Conservation (phyloP, 371 early-diverging fungal species). For the Basidiobolus heterosporus region DNA sequence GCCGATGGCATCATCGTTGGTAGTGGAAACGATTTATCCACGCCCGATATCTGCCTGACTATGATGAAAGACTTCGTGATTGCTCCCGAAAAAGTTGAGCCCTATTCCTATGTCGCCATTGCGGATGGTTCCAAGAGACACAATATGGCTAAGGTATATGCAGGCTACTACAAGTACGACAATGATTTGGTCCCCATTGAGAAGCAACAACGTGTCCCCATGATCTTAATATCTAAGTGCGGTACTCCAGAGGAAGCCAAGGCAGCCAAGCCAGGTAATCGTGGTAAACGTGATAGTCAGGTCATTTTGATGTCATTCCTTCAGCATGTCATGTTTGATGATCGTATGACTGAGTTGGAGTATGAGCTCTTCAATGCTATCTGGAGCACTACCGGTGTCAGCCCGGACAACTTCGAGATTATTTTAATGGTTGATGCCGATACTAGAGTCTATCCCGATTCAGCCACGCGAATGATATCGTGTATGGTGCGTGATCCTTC, state of each 20-base stretch:
- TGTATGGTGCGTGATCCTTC: conserved; percentile 56
- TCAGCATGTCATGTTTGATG: conserved; percentile 82
- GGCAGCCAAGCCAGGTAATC: conserved; percentile 69
- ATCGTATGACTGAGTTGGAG: conserved; percentile 89
- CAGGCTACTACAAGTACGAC: conserved; percentile 67
- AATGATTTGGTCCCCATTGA: conserved; percentile 27
- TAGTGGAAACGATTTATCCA: conserved; percentile 51
- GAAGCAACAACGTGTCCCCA: conserved; percentile 42
- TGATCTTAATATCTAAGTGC: conserved; percentile 83
- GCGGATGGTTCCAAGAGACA: conserved; percentile 81
- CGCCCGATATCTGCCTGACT: conserved; percentile 62
- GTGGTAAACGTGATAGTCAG: conserved; percentile 98
- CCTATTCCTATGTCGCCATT: conserved; percentile 80
- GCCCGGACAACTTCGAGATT: conserved; percentile 70
- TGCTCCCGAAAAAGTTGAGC: conserved; percentile 36
- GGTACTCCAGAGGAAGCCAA: conserved; percentile 62
- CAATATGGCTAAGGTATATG: conserved; percentile 90
- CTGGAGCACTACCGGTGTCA: conserved; percentile 57
- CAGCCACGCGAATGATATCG: conserved; percentile 52
- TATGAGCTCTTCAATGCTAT: conserved; percentile 84
- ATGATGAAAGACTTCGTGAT: conserved; percentile 67
- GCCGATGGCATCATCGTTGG: conserved; percentile 78
- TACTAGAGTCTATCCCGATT: conserved; percentile 67
- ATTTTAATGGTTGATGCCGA: conserved; percentile 96
- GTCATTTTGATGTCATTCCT: conserved; percentile 94